Evolutionary conservation across 495 filamentous ascomycete species (phyloP).

Genomic region (Annulohypoxylon stygium): DNA sequence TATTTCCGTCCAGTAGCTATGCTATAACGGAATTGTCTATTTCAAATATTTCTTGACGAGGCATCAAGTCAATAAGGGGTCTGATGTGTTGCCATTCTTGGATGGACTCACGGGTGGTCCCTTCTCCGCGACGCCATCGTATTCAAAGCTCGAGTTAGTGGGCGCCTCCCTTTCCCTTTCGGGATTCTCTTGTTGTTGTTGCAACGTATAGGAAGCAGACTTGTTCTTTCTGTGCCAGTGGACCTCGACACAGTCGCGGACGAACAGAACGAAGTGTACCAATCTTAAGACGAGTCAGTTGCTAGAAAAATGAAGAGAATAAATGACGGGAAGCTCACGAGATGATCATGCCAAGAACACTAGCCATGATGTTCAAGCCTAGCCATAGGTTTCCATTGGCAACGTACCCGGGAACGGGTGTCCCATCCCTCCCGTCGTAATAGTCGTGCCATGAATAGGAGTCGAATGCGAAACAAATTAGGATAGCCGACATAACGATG

Average conservation of each 20-base stretch:
- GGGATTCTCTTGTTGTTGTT: background rate
- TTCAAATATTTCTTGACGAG: background rate
- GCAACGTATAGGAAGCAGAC: background rate
- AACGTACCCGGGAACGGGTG: constrained; percentile 1
- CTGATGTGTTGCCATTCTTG: background rate
- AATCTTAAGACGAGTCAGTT: constrained; percentile 14
- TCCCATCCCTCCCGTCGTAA: background rate
- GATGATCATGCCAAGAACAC: background rate
- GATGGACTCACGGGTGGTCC: background rate
- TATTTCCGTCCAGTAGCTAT: background rate
- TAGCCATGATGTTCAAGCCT: constrained; percentile 5
- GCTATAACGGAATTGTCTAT: background rate
- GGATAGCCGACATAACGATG: constrained; percentile 4
- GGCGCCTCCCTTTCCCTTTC: background rate
- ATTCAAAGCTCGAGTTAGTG: background rate
- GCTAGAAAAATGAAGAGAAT: background rate
- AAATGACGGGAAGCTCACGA: constrained; percentile 11
- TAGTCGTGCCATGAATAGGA: constrained; percentile 1
- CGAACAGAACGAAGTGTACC: constrained; percentile 36
- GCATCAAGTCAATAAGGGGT: background rate
- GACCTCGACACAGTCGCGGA: constrained; percentile 40
- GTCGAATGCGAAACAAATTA: constrained; percentile 1
- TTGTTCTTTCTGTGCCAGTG: constrained; percentile 18
- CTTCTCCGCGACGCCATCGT: background rate
- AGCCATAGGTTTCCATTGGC: constrained; percentile 21